Evolutionary conservation across 352 stramenopile species (phyloP).

Genomic region (Phytophthora tubulina): DNA sequence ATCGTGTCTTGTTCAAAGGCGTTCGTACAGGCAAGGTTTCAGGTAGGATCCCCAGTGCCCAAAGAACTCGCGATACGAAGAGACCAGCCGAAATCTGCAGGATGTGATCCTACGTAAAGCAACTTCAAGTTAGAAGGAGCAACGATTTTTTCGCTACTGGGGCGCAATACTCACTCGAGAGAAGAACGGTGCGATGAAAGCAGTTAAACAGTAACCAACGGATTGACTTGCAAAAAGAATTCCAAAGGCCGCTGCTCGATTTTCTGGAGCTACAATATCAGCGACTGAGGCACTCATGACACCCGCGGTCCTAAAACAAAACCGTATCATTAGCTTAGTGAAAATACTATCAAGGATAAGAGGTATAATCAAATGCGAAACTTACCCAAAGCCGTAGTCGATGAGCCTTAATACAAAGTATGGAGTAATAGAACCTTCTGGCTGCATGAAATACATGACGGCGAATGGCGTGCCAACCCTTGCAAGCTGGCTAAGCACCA

Average conservation of each 20-base stretch:
- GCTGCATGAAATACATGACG: conserved; percentile 77
- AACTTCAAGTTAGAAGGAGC: conserved; percentile 5
- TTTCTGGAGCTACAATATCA: conserved; percentile 62
- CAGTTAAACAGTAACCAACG: conserved; percentile 67
- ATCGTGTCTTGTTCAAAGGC: conserved; percentile 36
- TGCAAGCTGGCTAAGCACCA: conserved; percentile 72
- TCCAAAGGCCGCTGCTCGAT: conserved; percentile 71
- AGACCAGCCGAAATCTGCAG: conserved; percentile 58
- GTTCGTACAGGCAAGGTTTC: conserved; percentile 62
- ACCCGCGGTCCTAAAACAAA: conserved; percentile 56
- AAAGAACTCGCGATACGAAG: conserved; percentile 65
- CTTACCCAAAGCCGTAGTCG: conserved; percentile 71
- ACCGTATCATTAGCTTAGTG: neutral
- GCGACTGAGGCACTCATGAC: conserved; percentile 72
- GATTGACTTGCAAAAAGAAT: conserved; percentile 66
- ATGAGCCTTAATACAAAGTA: conserved; percentile 76
- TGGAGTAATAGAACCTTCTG: conserved; percentile 61
- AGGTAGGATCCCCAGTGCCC: conserved; percentile 57
- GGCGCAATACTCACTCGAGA: conserved; percentile 48
- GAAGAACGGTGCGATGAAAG: conserved; percentile 68
- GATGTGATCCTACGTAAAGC: conserved; percentile 47
- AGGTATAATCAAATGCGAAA: neutral
- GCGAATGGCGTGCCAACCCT: conserved; percentile 71
- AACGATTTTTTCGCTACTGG: neutral
- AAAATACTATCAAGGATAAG: neutral